Evolutionary conservation across 495 filamentous ascomycete species (phyloP), one percentile per base, ranked within the genome.

Genomic region (Acidiella bohemica): DNA sequence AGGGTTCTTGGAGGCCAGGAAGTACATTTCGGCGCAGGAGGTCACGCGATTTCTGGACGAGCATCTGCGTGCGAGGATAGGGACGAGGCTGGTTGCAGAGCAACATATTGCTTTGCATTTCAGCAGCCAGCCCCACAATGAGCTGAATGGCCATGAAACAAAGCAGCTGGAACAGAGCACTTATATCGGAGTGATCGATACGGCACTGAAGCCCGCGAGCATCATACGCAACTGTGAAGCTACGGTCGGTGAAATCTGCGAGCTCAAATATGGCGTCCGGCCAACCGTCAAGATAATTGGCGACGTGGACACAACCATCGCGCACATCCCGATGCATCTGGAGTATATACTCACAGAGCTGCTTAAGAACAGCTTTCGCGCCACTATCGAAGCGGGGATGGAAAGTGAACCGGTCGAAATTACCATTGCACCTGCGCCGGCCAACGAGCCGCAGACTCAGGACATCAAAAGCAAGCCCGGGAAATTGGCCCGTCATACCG

Each of bases 141-240:
- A 73, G 37, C 65, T 63, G 2, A 7, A 63, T 57, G 47, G 18
- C 12, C 17, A 11, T 13, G 36, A 50, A 9, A 36, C 42, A 20
- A 25, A 23, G 8, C 47, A 42, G 1, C 63, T 68, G 19, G 61
- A 73, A 8, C 20, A 32, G 2, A 71, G 74, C 0, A 78, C 75
- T 38, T 94, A 86, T 55, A 92, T 94, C 45, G 90, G 90, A n/a
- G 86, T 93, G 8, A 95, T 97, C 45, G 90, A 97, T 64, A 96
- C 90, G 0, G 78, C 79, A 1, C 63, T 97, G 16, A 81, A 78
- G 19, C 90, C 88, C 0, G 80, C 87, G 0, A 67, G 69, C 16
- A 83, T 82, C 22, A 70, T 96, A 36, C 75, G 82, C 41, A 67
- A 70, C 2, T 95, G 88, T 58, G 84, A 84, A 39, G 74, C 78